Evolutionary conservation across 2,329 filamentous ascomycete species (phyloP).

Genomic region (Botrytis squamosa): DNA sequence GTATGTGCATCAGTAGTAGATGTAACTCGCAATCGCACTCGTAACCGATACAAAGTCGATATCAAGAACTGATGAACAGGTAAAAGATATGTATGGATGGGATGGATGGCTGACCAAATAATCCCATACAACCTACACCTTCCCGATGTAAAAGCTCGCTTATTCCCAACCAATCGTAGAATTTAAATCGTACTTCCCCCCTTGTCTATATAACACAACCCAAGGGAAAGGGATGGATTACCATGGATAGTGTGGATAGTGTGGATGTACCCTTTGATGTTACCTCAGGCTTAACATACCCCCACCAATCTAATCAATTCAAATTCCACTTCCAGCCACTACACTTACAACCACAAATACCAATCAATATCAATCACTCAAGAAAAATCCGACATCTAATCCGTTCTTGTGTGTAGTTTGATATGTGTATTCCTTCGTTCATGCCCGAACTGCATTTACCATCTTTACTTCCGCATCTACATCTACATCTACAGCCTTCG

Average conservation of each 20-base stretch:
- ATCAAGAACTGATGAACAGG: neutral
- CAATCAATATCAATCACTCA: neutral
- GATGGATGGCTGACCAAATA: neutral
- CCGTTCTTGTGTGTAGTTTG: neutral
- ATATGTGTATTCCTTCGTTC: neutral
- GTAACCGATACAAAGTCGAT: neutral
- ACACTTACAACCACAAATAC: neutral
- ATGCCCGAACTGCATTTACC: neutral
- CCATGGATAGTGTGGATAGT: neutral
- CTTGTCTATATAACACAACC: neutral
- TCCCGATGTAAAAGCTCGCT: neutral
- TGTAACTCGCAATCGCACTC: neutral
- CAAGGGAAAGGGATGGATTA: neutral
- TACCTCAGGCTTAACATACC: neutral
- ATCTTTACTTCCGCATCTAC: neutral
- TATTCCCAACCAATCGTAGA: conserved; percentile 9
- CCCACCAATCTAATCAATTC: neutral
- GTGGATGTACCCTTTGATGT: neutral
- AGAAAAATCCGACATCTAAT: neutral
- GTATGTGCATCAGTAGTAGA: neutral
- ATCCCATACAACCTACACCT: neutral
- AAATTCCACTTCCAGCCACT: neutral
- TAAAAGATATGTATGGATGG: neutral
- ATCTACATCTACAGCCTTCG: conserved; percentile 1
- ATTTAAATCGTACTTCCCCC: neutral